Base-by-base conservation (phyloP, 768 basidiomycete species). In the Lactarius akahatsu region DNA sequence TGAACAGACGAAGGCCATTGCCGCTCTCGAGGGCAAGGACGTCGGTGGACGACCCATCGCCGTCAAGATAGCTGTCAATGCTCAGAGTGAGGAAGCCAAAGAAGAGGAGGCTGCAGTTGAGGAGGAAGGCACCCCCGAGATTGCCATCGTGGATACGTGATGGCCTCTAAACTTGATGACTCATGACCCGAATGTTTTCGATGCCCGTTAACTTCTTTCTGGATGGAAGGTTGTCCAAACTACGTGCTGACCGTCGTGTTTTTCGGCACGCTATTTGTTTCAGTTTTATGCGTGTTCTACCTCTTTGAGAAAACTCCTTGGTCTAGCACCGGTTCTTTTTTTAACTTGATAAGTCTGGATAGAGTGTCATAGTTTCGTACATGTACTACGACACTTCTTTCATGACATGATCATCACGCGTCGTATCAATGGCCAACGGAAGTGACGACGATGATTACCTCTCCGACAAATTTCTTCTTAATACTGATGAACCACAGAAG, bases 21-120 rank as follows among this genome's bases (percentile, higher is more conserved):
- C 86, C 64, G 86, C 86, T 70, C 84, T 95, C 69, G 84, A 95
- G 72, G 94, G 92, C 76, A 93, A 92, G 77, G 90, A 96, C 69
- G 80, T 99, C 64, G 88, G 86, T 56, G 94, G 93, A 60, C 84
- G 96, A 72, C 75, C 84, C 70, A 89, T 99, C 74, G 91, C 91
- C 68, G 92, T 98, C 81, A 98, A 97, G 83, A 83, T 99, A 70
- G 96, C 96, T 61, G 93, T 98, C 78, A 94, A 96, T 79, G 81
- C 89, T 61, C 82, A 85, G 73, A 84, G 81, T 68, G 84, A 84
- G 65, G 72, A 73, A n/a, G 76, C 70, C 23, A 74, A 62, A 52
- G 70, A 62, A 16, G 74, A 71, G 28, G 59, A 70, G 28, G 63
- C 43, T 13, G 57, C 32, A 62, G 71, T 73, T 70, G 61, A 70